Conservation (phyloP, 2,329 filamentous ascomycete genomes). For the Scedosporium boydii region DNA sequence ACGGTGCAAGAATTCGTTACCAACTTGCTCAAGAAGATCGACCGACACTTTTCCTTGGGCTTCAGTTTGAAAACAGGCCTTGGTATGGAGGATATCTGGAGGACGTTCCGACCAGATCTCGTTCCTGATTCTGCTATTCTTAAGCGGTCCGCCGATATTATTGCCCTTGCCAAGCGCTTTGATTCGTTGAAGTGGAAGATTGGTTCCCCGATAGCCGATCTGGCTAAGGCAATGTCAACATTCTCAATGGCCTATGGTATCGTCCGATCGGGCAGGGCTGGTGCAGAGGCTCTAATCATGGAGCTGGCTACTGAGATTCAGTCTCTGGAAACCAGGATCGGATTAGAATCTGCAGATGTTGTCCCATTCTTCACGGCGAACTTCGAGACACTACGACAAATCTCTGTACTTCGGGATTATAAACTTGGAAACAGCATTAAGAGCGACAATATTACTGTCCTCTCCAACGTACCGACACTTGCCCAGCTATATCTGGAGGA, state of each 20-base stretch:
- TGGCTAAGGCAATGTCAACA: slow-evolving; percentile 43
- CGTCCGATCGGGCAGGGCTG: slow-evolving; percentile 31
- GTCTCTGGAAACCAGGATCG: slow-evolving; percentile 36
- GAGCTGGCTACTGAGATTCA: slow-evolving; percentile 42
- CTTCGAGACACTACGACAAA: slow-evolving; percentile 49
- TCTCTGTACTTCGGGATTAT: slow-evolving; percentile 30
- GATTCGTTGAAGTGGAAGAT: slow-evolving; percentile 52
- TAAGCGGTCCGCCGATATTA: slow-evolving; percentile 38
- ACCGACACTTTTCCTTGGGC: slow-evolving; percentile 53
- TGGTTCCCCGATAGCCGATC: slow-evolving; percentile 37
- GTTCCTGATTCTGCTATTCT: slow-evolving; percentile 36
- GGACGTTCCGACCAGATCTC: slow-evolving; percentile 54
- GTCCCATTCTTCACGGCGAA: slow-evolving; percentile 42
- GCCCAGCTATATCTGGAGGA: slow-evolving; percentile 29
- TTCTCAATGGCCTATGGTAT: slow-evolving; percentile 47
- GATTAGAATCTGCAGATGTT: slow-evolving; percentile 28
- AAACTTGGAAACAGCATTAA: background rate
- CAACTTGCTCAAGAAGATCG: slow-evolving; percentile 30
- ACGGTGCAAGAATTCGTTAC: slow-evolving; percentile 23
- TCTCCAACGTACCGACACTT: slow-evolving; percentile 35
- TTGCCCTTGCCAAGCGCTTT: slow-evolving; percentile 48
- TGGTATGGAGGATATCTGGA: slow-evolving; percentile 75
- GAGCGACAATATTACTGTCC: slow-evolving; percentile 29
- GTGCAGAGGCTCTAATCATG: slow-evolving; percentile 36
- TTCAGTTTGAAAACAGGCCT: slow-evolving; percentile 68